Conservation (phyloP, 768 basidiomycete genomes). For the Tricholoma sp. region DNA sequence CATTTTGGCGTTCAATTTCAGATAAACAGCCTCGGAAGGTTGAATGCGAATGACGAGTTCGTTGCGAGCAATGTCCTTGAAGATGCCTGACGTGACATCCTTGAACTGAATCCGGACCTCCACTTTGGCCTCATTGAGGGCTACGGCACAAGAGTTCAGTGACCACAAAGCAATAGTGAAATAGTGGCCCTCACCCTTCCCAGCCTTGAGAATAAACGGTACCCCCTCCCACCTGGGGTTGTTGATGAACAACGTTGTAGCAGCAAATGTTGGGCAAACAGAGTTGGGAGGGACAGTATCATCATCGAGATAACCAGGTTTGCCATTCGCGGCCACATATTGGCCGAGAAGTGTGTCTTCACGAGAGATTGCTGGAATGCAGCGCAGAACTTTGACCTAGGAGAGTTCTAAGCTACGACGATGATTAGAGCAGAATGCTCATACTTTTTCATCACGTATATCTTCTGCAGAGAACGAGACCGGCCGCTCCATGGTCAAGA, state of each 20-base stretch:
- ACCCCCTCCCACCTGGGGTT: constrained; percentile 99
- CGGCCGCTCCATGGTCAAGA: constrained; percentile 96
- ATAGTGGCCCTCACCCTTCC: constrained; percentile 68
- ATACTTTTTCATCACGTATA: constrained; percentile 96
- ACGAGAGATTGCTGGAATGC: constrained; percentile 76
- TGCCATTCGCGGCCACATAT: constrained; percentile 82
- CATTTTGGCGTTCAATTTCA: constrained; percentile 94
- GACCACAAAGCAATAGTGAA: constrained; percentile 4
- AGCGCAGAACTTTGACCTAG: constrained; percentile 93
- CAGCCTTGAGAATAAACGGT: constrained; percentile 96
- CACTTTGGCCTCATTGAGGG: constrained; percentile 97
- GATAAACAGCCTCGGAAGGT: constrained; percentile 92
- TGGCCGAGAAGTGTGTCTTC: constrained; percentile 89
- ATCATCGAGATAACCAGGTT: constrained; percentile 99
- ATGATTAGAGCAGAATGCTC: constrained; percentile 1
- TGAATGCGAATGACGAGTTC: constrained; percentile 98
- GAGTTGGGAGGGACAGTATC: constrained; percentile 91
- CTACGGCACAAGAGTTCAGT: constrained; percentile 33
- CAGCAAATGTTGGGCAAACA: constrained; percentile 92
- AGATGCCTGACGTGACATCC: constrained; percentile 95
- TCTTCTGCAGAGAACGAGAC: constrained; percentile 97
- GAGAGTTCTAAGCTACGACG: neutral
- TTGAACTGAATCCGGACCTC: constrained; percentile 98
- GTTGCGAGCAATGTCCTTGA: constrained; percentile 93
- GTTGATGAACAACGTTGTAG: constrained; percentile 85